Evolutionary conservation across 805 yeast genomes (phyloP), one percentile per base, ranked within the genome.

Genomic region (Candida arabinofermentans): DNA sequence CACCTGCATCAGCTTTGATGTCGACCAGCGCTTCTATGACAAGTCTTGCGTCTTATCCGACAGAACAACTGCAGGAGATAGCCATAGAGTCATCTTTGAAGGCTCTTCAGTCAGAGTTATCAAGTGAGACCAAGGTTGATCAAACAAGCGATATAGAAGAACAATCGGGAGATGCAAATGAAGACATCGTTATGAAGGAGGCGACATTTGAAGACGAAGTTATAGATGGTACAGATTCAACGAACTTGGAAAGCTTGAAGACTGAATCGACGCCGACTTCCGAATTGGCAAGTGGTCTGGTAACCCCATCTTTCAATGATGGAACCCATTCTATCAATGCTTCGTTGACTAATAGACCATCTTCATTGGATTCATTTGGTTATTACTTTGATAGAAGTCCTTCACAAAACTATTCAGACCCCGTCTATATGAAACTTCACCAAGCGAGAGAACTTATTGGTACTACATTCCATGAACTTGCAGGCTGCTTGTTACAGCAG

Each of bases 401-500:
- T 2, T 26, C 51, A 14, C 17, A 44, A 3, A 61, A 59, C 55
- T 52, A 63, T 24, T 46, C 49, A 13, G 65, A 69, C 35, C 69
- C 72, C 1, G 57, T 68, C 10, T 81, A 81, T 50, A 44, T 57
- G 8, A 65, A 66, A 39, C 62, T 90, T 4, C 96, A 90, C 54
- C 69, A 72, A 9, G 58, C 78, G 7, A 73, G 95, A 38, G 70
- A 75, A 19, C 55, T 66, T 24, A 69, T 88, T 31, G 67, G 69
- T 7, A 47, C 70, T 44, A 68, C 77, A 33, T 71, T 90, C 41
- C 95, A 86, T 54, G 66, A 67, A 5, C 58, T 86, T 4, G 74
- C 70, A 41, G 53, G 61, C 8, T 74, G 71, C 48, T 61, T 88
- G 42, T 52, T 62, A 6, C 59, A 67, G 1, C 73, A 72, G 34